Conservation (phyloP, 768 basidiomycete genomes). For the Termitomyces sp. region DNA sequence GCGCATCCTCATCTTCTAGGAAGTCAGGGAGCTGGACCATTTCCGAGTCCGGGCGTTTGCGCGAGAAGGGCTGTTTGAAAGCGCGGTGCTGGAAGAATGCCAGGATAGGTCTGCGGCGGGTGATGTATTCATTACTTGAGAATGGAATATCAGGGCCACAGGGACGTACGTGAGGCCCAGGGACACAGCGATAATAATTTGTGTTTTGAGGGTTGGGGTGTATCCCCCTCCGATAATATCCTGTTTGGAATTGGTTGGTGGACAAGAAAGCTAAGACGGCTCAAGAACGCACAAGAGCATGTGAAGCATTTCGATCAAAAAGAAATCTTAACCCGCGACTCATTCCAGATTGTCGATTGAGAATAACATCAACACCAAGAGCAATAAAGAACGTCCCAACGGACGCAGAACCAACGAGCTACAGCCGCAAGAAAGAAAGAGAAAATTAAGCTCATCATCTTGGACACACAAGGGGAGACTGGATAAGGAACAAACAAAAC, state of each 20-base stretch:
- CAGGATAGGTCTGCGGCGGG: conserved; percentile 47
- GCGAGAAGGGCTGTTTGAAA: conserved; percentile 48
- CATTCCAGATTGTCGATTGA: conserved; percentile 59
- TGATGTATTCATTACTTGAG: background rate
- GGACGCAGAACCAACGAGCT: conserved; percentile 51
- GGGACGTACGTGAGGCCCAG: conserved; percentile 51
- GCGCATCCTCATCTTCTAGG: background rate
- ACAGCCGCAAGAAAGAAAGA: background rate
- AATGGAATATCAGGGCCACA: background rate
- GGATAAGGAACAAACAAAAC: conserved; percentile 1
- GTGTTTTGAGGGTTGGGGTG: conserved; percentile 44
- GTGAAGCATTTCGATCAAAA: conserved; percentile 58
- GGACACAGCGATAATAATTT: conserved; percentile 50
- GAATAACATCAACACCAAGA: conserved; percentile 52
- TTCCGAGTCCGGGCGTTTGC: conserved; percentile 17
- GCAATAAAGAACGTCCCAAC: conserved; percentile 56
- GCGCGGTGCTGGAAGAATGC: conserved; percentile 50
- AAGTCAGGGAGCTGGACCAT: conserved; percentile 5
- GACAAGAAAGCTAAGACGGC: background rate
- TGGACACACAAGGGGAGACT: background rate
- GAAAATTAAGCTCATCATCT: background rate
- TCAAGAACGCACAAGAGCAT: conserved; percentile 41
- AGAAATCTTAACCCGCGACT: conserved; percentile 60
- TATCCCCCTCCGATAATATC: conserved; percentile 47
- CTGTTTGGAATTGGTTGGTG: conserved; percentile 23